These are phyloP conservation scores for Salinomyces thailandicus DNA, from an alignment of 2,329 filamentous ascomycete species.

Conservation along the genomic window DNA sequence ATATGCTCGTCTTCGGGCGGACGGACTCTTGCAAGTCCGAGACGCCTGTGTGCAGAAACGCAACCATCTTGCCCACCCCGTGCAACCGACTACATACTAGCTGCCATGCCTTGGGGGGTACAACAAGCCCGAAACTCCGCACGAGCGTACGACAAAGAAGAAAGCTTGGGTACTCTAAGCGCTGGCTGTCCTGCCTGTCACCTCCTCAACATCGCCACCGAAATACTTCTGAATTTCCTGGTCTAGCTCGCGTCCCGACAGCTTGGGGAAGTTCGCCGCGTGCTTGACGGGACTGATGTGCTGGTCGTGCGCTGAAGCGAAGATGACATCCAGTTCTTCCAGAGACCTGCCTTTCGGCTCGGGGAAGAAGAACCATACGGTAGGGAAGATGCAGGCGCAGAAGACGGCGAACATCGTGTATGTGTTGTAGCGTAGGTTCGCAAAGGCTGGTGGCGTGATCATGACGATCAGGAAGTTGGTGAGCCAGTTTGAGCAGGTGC, in stretches of 20 bases:
- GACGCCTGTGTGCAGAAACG: too few relatives aligned
- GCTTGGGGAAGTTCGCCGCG: not conserved
- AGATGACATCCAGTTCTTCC: slow-evolving; percentile 50
- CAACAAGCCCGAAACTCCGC: too few relatives aligned
- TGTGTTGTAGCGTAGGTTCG: slow-evolving; percentile 29
- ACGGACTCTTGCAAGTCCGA: too few relatives aligned
- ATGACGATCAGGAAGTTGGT: slow-evolving; percentile 40
- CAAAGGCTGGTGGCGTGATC: slow-evolving; percentile 50
- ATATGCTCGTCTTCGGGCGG: too few relatives aligned
- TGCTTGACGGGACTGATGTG: not conserved
- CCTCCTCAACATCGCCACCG: not conserved
- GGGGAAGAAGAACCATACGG: slow-evolving; percentile 31
- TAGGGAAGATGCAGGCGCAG: slow-evolving; percentile 49
- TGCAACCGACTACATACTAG: too few relatives aligned
- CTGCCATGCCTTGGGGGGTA: too few relatives aligned
- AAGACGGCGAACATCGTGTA: slow-evolving; percentile 59
- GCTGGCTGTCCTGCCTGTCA: not conserved
- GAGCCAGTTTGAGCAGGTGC: slow-evolving; percentile 48
- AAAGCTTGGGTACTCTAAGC: not conserved
- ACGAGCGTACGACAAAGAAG: too few relatives aligned
- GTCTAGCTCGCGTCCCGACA: not conserved
- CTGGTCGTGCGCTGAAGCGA: not conserved
- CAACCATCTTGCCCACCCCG: too few relatives aligned
- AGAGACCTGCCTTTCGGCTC: slow-evolving; percentile 26
- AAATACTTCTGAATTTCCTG: not conserved